Percentiles rank a stretch among this genome's conserved stretches.
Evolutionary conservation across 805 yeast species (phyloP).

Genomic region (Lachancea fermentati): DNA sequence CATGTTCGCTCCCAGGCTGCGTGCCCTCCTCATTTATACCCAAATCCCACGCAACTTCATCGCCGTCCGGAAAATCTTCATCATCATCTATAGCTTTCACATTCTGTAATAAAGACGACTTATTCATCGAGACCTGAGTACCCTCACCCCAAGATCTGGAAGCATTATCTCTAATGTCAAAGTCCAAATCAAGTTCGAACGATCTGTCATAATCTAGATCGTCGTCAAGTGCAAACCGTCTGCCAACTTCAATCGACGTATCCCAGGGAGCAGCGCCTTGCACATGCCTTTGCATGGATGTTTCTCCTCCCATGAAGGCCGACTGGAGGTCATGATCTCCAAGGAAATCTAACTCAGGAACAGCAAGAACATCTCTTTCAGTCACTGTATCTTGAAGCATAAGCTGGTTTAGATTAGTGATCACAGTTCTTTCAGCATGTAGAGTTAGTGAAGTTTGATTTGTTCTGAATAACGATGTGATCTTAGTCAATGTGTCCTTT

Average conservation of each 20-base stretch:
- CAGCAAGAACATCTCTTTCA: constrained; percentile 64
- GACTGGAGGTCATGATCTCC: constrained; percentile 14
- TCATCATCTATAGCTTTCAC: constrained; percentile 6
- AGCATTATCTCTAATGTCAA: constrained; percentile 28
- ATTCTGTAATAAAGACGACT: constrained; percentile 4
- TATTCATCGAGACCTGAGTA: constrained; percentile 11
- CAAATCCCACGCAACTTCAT: constrained; percentile 29
- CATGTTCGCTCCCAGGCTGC: constrained; percentile 13
- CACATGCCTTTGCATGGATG: constrained; percentile 25
- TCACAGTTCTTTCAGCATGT: constrained; percentile 45
- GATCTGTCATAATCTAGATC: constrained; percentile 17
- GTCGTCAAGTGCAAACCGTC: constrained; percentile 22
- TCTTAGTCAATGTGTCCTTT: constrained; percentile 61
- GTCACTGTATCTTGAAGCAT: constrained; percentile 75
- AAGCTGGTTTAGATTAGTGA: constrained; percentile 53
- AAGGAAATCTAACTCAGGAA: constrained; percentile 46
- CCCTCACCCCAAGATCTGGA: constrained; percentile 26
- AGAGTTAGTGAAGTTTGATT: constrained; percentile 49
- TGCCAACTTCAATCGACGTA: constrained; percentile 30
- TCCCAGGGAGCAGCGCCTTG: constrained; percentile 32
- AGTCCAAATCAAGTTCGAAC: constrained; percentile 27
- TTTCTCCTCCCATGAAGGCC: constrained; percentile 16
- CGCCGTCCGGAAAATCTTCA: constrained; percentile 14
- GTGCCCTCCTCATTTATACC: constrained; percentile 19
- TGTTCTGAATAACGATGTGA: constrained; percentile 60